These are phyloP conservation scores for Stipa capillata DNA, from an alignment of 176 grass and related monocot genomes.

Conservation along the genomic window DNA sequence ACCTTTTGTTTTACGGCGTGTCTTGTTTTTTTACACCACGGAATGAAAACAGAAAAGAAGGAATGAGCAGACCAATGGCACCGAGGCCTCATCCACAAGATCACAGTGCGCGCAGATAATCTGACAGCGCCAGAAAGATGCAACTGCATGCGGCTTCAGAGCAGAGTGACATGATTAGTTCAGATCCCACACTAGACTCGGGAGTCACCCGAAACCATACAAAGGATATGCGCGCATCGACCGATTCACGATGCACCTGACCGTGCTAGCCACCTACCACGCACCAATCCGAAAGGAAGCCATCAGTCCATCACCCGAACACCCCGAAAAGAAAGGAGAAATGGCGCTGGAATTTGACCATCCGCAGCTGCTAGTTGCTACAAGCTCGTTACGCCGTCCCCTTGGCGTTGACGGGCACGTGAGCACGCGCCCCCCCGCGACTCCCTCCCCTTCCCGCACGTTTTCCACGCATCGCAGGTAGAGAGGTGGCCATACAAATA, in stretches of 20 bases:
- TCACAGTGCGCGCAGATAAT: not conserved
- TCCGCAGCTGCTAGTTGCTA: not conserved
- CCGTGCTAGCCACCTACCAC: not conserved
- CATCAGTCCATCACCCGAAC: not conserved
- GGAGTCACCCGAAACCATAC: not conserved
- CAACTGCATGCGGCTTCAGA: not conserved
- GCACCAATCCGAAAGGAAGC: not conserved
- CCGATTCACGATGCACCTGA: not conserved
- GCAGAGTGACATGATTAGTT: not conserved
- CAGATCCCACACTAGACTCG: no score
- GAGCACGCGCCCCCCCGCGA: not conserved
- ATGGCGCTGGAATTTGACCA: slow-evolving; percentile 20
- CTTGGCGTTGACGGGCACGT: not conserved
- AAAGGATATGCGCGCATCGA: not conserved
- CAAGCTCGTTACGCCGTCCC: not conserved
- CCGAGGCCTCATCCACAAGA: no score
- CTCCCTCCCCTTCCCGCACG: not conserved
- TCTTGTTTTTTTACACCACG: no score
- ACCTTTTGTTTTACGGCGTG: not conserved
- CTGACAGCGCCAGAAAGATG: not conserved
- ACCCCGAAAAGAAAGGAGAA: not conserved
- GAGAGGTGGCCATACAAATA: slow-evolving; percentile 1
- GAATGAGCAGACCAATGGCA: no score
- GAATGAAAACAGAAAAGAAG: no score
- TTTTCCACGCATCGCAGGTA: not conserved